These are phyloP conservation scores for Tylopilus vinaceipallidus DNA, from an alignment of 768 basidiomycete genomes.

Conservation along the genomic window DNA sequence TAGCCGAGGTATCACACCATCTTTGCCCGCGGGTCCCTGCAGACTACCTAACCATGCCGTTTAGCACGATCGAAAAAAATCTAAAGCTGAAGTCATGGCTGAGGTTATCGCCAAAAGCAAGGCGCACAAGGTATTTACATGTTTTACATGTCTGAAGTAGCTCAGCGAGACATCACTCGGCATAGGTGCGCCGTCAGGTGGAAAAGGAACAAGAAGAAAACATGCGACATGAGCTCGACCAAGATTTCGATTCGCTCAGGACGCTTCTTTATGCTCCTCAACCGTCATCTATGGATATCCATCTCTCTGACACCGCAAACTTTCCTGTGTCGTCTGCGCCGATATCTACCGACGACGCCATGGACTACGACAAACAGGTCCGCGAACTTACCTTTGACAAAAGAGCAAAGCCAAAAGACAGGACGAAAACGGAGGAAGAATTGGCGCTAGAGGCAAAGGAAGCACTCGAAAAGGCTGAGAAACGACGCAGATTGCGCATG, in stretches of 20 bases:
- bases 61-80: slow-evolving; percentile 82
- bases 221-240: slow-evolving; percentile 84
- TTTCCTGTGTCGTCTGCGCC: neutral
- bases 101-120: slow-evolving; percentile 98
- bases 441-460: slow-evolving; percentile 86
- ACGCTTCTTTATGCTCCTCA: slow-evolving; percentile 64
- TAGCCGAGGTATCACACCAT: slow-evolving; percentile 55
- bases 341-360: slow-evolving; percentile 28
- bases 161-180: neutral
- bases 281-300: slow-evolving; percentile 42
- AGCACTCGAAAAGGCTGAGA: slow-evolving; percentile 82
- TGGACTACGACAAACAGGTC: slow-evolving; percentile 90
- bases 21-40: neutral
- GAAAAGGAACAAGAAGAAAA: slow-evolving; percentile 84
- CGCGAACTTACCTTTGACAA: slow-evolving; percentile 91
- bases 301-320: slow-evolving; percentile 19
- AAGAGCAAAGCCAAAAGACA: slow-evolving; percentile 89
- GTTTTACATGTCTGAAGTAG: neutral
- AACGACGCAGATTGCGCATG: slow-evolving; percentile 77
- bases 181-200: slow-evolving; percentile 81
- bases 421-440: slow-evolving; percentile 97
- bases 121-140: slow-evolving; percentile 71
- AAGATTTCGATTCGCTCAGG: slow-evolving; percentile 80
- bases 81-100: slow-evolving; percentile 95
- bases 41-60: slow-evolving; percentile 1